Evolutionary conservation across 805 yeast genomes (phyloP), one percentile per base, ranked within the genome.

Genomic region (Barnettozyma pratensis): DNA sequence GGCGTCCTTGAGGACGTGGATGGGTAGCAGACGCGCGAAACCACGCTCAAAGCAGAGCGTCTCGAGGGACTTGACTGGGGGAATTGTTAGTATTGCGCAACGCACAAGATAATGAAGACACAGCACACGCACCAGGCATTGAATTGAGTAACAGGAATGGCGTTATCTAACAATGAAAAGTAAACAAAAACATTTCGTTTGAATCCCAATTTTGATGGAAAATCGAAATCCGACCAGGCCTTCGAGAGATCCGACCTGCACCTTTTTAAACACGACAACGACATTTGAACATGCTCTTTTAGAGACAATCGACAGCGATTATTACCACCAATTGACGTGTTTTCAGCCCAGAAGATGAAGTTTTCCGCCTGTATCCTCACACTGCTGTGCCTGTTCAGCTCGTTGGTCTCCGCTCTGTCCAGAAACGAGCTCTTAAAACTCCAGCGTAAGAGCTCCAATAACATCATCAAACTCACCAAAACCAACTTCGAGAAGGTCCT

Each of bases 41-140:
- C 82, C 77, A 51, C 84, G 76, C 55, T 88, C 96, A 56, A 80
- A 80, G 40, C 85, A 71, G 61, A 74, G 82, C 4, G 85, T 73
- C 59, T 87, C 94, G 49, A 87, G 73, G 4, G 88, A 76, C 60
- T 70, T 76, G 56, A 80, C 74, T 62, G 69, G 9, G 11, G 4
- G 9, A 3, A 3, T 36, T 4, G 42, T 48, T 38, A 45, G 41
- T 39, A 8, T n/a, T 7, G 14, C 10, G 10, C 37, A 10, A 6
- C 6, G 7, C n/a, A 35, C 10, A 35, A 12, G 14, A 10, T 5
- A 35, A 3, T 31, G 34, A 10, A 31, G 34, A 7, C 34, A 7
- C 34, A 3, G 19, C 19, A 19, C 19, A 39, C 41, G 28, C 19
- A 39, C 41, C 43, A 41, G 43, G 43, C 43, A 41, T 41, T 7